Base-by-base conservation (phyloP, 345 rosid genomes). In the Pelargonium nanum region DNA sequence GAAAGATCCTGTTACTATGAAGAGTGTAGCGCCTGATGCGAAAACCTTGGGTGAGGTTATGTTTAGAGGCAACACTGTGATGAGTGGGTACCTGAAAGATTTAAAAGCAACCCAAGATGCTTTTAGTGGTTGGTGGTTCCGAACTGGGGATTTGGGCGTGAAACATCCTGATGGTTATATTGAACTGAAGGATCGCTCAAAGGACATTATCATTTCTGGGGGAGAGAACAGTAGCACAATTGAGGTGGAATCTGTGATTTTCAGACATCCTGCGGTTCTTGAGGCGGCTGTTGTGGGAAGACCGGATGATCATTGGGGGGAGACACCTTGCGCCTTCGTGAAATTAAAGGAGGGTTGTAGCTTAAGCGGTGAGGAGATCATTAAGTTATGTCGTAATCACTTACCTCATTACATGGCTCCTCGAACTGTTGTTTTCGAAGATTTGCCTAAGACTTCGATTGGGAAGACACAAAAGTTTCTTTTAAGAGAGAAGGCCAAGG, bases 281-380 rank as follows among this genome's bases (percentile, higher is more conserved):
- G 93, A 86, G 68, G 93, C 86, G 5, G 88, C 96, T 56, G 88
- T 88, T 1, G 96, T 86, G 21, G 90, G 72, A 22, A 72, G 90
- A 65, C 88, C 87, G 10, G 93, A 88, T 53, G 79, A 82, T 56
- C 61, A 70, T 22, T 86, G 93, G 96, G 96, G 96, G 22, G 89
- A 88, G 66, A 82, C 88, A 8, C 85, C 88, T 44, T 82, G 91
- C 20, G 65, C 70, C 5, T 67, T 67, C 26, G 70, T 88, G 74
- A 83, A 80, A 69, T 62, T 86, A 57, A 88, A 79, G 73, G 81
- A 78, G 13, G 84, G 85, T 19, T 28, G 59, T 17, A 58, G 52
- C 32, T 79, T 53, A n/a, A 77, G 58, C 0, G 74, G 75, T 1
- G 74, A 75, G 54, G 88, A 85, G 52, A 65, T 88, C 28, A 72